Percentiles rank a stretch among this genome's conserved stretches.
Evolutionary conservation across 208 protist species (phyloP).

Genomic region (Trypanosoma theileri): DNA sequence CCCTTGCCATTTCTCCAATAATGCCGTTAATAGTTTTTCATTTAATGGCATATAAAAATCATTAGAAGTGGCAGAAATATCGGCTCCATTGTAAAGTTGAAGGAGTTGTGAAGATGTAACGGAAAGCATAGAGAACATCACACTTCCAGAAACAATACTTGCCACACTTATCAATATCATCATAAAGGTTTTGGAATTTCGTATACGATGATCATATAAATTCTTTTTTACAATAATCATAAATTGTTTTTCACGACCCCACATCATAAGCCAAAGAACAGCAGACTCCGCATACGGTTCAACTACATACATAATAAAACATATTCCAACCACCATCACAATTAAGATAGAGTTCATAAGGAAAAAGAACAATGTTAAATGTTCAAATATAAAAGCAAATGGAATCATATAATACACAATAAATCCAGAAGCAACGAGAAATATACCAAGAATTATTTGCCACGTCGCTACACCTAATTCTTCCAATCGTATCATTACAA

Average conservation of each 20-base stretch:
- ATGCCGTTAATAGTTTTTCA: conserved; percentile 40
- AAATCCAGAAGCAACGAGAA: conserved; percentile 89
- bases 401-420: conserved; percentile 95
- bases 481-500: conserved; percentile 88
- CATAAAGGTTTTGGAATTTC: conserved; percentile 93
- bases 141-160: conserved; percentile 88
- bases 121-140: conserved; percentile 66
- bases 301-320: conserved; percentile 79
- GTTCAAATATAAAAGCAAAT: conserved; percentile 87
- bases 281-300: conserved; percentile 67
- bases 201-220: conserved; percentile 74
- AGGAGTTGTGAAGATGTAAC: conserved; percentile 43
- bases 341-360: conserved; percentile 90
- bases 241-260: conserved; percentile 73
- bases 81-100: conserved; percentile 53
- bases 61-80: conserved; percentile 43
- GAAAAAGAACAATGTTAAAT: conserved; percentile 90
- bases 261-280: conserved; percentile 84
- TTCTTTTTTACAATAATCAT: conserved; percentile 90
- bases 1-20: conserved; percentile 35
- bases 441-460: conserved; percentile 69
- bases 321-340: conserved; percentile 92
- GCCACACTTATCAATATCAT: conserved; percentile 94
- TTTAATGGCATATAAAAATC: conserved; percentile 49
- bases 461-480: conserved; percentile 84